A percentile compares a stretch with the other conserved stretches of the same genome.
Conservation (phyloP, 2,329 filamentous ascomycete species). For the Monascus ruber region DNA sequence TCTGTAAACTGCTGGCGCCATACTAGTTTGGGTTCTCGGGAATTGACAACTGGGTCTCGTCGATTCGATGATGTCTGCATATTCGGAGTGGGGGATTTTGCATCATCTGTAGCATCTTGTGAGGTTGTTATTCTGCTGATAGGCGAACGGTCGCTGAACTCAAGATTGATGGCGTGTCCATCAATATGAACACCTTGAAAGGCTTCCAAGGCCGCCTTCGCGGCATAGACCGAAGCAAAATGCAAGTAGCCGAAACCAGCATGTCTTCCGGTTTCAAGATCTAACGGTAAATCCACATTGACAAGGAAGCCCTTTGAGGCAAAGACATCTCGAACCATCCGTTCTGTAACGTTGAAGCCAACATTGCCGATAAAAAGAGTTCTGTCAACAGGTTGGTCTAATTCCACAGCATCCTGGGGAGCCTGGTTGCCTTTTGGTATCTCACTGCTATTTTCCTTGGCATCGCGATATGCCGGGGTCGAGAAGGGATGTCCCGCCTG, state of each 20-base stretch:
- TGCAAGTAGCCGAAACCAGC: slow-evolving; percentile 30
- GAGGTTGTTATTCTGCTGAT: slow-evolving; percentile 7
- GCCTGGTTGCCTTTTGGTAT: neutral
- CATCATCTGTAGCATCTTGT: neutral
- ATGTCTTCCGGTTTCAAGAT: slow-evolving; percentile 21
- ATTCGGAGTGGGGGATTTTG: neutral
- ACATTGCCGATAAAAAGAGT: slow-evolving; percentile 31
- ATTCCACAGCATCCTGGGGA: neutral
- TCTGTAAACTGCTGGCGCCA: no score
- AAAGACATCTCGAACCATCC: slow-evolving; percentile 26
- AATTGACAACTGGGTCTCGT: neutral
- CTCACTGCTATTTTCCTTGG: neutral
- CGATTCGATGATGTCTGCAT: neutral
- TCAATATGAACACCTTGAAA: slow-evolving; percentile 27
- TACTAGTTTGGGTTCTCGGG: neutral
- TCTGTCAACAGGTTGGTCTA: slow-evolving; percentile 3
- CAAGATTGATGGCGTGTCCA: slow-evolving; percentile 30
- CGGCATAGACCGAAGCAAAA: slow-evolving; percentile 24
- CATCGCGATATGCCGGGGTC: neutral
- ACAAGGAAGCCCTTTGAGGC: slow-evolving; percentile 26
- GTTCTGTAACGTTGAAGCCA: slow-evolving; percentile 26
- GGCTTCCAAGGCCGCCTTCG: slow-evolving; percentile 24
- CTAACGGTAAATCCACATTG: slow-evolving; percentile 23
- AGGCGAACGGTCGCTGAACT: slow-evolving; percentile 22
- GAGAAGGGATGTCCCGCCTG: no score